Percentiles rank a stretch among this genome's conserved stretches.
Conservation (phyloP, 768 basidiomycete genomes). For the Postia placenta region DNA sequence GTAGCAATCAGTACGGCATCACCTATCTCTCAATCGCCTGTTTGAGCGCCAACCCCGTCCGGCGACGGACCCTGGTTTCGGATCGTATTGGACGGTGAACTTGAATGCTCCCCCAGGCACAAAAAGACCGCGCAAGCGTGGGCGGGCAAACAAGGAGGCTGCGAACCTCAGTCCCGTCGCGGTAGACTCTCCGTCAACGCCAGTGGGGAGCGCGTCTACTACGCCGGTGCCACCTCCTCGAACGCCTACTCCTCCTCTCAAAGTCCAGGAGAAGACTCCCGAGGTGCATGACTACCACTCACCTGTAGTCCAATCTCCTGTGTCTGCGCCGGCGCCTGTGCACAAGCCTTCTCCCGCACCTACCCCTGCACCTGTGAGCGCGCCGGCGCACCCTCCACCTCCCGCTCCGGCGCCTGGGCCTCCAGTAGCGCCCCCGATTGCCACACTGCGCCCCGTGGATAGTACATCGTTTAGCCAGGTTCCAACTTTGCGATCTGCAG, state of each 20-base stretch:
- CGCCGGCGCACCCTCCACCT: too few relatives aligned
- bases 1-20: conserved; percentile 85
- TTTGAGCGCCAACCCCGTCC: conserved; percentile 81
- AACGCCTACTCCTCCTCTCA: not conserved
- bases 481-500: conserved; percentile 23
- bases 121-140: conserved; percentile 78
- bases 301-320: not conserved
- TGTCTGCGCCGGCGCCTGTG: too few relatives aligned
- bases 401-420: too few relatives aligned
- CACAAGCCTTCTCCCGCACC: not conserved
- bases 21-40: conserved; percentile 73
- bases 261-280: conserved; percentile 6
- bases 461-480: conserved; percentile 18
- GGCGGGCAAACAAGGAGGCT: conserved; percentile 44
- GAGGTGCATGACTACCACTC: not conserved
- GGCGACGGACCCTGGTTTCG: conserved; percentile 80
- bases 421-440: conserved; percentile 8
- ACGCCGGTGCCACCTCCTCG: conserved; percentile 2
- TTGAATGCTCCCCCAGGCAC: conserved; percentile 79
- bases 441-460: conserved; percentile 21
- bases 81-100: conserved; percentile 90
- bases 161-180: conserved; percentile 6
- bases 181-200: conserved; percentile 1
- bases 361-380: not conserved
- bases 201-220: not conserved